Base-by-base conservation (phyloP, 208 protist species). In the Crithidia acanthocephali region DNA sequence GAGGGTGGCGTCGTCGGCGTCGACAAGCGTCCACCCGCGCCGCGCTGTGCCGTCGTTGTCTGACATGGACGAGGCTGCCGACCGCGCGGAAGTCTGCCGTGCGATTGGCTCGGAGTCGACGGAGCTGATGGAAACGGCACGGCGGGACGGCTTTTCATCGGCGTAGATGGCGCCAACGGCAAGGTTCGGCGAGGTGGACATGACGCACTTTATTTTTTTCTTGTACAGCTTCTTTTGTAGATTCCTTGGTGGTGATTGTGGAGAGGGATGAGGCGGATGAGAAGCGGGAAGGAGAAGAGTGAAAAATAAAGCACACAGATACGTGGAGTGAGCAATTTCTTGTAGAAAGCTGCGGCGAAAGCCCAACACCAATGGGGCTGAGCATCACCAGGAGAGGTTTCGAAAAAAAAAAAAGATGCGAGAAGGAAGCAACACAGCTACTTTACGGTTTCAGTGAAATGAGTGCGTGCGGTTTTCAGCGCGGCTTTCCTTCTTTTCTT, bases 121-220 rank as follows among this genome's bases (percentile, higher is more conserved):
- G 23, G 91, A 96, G 72, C 88, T 94, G 62, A 96, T 84, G n/a
- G 88, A 94, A 15, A 94, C 83, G 15, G 67, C 57, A 13, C 75
- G 63, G 23, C 78, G 73, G 2, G 64, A 51, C 13, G 84, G 81
- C 47, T 78, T 72, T 8, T 85, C 65, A 48, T 85, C 76, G 13
- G 65, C 73, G 63, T 74, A 78, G 66, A 76, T 75, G 44, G 45
- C 56, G 37, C 72, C 72, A 2, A 78, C 59, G 20, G 35, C 33
- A 1, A 67, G 44, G 27, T 61, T 65, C 15, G 66, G 42, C 4
- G 55, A 53, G 58, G 69, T 45, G n/a, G 62, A 57, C 62, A 68
- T 68, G 30, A 37, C 28, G 22, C 48, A 2, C 22, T n/a, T n/a
- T n/a, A n/a, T n/a, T n/a, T n/a, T n/a, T n/a, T n/a, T 53, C 10